These are phyloP conservation scores for Termitomyces sp. DNA, from an alignment of 768 basidiomycete species.

Conservation along the genomic window DNA sequence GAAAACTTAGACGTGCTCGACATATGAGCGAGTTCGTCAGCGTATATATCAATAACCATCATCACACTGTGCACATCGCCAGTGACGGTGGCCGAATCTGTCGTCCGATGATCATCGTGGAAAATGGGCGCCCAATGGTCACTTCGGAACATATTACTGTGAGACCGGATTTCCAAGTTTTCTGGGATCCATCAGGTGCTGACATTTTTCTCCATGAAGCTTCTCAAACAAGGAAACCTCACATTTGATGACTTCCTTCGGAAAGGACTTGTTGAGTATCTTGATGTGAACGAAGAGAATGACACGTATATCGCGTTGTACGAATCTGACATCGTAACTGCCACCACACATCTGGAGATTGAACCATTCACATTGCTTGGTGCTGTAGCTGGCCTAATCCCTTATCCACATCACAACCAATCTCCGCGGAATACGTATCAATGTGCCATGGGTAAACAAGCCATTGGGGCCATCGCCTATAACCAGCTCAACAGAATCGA, in stretches of 20 bases:
- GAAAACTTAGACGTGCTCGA: constrained; percentile 87
- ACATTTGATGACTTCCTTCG: constrained; percentile 93
- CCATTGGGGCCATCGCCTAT: constrained; percentile 96
- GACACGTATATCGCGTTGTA: constrained; percentile 95
- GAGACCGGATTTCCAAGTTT: constrained; percentile 18
- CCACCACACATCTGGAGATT: constrained; percentile 95
- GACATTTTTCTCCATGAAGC: constrained; percentile 31
- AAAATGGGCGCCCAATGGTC: constrained; percentile 71
- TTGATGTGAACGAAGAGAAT: constrained; percentile 99
- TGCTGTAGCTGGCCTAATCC: constrained; percentile 96
- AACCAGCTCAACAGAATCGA: constrained; percentile 98
- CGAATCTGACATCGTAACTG: constrained; percentile 74
- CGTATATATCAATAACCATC: constrained; percentile 94
- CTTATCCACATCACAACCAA: constrained; percentile 99
- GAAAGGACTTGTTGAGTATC: constrained; percentile 92
- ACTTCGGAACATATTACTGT: constrained; percentile 77
- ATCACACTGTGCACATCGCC: constrained; percentile 91
- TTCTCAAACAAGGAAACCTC: constrained; percentile 71
- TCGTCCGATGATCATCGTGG: constrained; percentile 95
- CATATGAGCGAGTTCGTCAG: constrained; percentile 95
- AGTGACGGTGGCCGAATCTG: constrained; percentile 98
- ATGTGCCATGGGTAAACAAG: constrained; percentile 99
- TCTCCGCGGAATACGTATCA: constrained; percentile 99
- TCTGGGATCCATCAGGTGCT: constrained; percentile 1
- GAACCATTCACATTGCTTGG: constrained; percentile 98